Conservation (phyloP, 1,284 basidiomycete genomes). For the Ceratobasidium sp. region DNA sequence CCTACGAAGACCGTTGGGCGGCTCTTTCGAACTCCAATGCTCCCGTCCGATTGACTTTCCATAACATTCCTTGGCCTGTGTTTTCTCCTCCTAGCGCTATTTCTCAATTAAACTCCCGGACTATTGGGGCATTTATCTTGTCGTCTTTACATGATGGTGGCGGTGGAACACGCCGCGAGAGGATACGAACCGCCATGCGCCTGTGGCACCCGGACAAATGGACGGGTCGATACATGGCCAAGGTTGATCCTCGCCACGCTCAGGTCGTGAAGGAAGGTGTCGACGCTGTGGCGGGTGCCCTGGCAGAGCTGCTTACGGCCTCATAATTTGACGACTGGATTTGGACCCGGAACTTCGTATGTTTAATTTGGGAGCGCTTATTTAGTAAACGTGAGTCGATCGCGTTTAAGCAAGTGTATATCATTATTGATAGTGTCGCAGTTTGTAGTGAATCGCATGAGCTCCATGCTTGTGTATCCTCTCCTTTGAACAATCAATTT, state of each 20-base stretch:
- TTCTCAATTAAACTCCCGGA: slow-evolving; percentile 28
- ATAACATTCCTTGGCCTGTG: slow-evolving; percentile 45
- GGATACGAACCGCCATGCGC: slow-evolving; percentile 43
- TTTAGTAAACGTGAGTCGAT: slow-evolving; percentile 35
- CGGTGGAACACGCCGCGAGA: slow-evolving; percentile 38
- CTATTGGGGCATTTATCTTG: slow-evolving; percentile 42
- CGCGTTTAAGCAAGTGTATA: neutral
- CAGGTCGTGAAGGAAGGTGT: slow-evolving; percentile 34
- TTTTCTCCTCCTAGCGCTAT: slow-evolving; percentile 21
- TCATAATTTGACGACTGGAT: slow-evolving; percentile 11
- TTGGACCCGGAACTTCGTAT: slow-evolving; percentile 16
- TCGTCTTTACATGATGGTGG: slow-evolving; percentile 41
- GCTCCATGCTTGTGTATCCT: neutral
- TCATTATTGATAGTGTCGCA: slow-evolving; percentile 13
- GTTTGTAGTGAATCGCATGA: slow-evolving; percentile 22
- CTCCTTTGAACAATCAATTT: slow-evolving; percentile 21
- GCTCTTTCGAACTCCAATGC: slow-evolving; percentile 26
- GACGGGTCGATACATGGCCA: slow-evolving; percentile 16
- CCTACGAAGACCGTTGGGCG: slow-evolving; percentile 39
- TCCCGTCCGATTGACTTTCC: slow-evolving; percentile 37
- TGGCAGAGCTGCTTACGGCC: slow-evolving; percentile 35
- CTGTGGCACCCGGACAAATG: slow-evolving; percentile 45
- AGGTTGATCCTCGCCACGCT: slow-evolving; percentile 25
- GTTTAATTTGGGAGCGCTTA: slow-evolving; percentile 19
- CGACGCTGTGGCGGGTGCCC: slow-evolving; percentile 32